phyloP scores from a whole-genome alignment of 257 asterid genomes.

The Solanum paucissectum region DNA sequence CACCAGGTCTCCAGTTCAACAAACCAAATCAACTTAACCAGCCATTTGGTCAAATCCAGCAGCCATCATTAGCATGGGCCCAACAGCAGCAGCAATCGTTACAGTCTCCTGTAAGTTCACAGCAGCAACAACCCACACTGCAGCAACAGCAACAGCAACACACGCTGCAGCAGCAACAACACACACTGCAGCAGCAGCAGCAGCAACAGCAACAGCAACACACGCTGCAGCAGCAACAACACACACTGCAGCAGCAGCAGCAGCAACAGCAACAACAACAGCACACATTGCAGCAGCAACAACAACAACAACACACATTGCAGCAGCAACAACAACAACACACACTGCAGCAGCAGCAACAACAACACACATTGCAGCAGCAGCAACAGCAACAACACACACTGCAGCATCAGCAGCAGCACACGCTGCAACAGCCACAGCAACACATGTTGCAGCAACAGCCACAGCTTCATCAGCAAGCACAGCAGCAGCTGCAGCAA shows the following conservation, averaged over 20 bases:
- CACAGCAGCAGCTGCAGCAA: conserved; percentile 30
- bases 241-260: conserved; percentile 36
- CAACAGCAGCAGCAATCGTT: conserved; percentile 60
- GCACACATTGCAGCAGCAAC: conserved; percentile 17
- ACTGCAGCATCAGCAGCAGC: conserved; percentile 12
- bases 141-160: conserved; percentile 2
- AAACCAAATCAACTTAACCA: conserved; percentile 41
- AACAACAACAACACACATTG: conserved; percentile 1
- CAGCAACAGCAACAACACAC: conserved; percentile 43
- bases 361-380: conserved; percentile 25
- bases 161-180: conserved; percentile 5
- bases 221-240: conserved; percentile 11
- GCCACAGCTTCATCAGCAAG: conserved; percentile 51
- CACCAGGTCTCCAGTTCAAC: conserved; percentile 45
- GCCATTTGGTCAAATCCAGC: conserved; percentile 42
- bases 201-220: conserved; percentile 23
- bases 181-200: conserved; percentile 4
- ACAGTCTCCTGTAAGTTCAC: conserved; percentile 27
- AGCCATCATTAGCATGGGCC: conserved; percentile 32
- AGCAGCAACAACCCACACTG: conserved; percentile 30
- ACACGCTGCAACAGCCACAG: not conserved
- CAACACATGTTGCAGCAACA: not conserved
- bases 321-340: conserved; percentile 33
- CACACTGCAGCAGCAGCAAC: not conserved
- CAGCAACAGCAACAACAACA: conserved; percentile 24